These are phyloP conservation scores for Lenzites betulinus DNA, from an alignment of 768 basidiomycete genomes.

Conservation along the genomic window DNA sequence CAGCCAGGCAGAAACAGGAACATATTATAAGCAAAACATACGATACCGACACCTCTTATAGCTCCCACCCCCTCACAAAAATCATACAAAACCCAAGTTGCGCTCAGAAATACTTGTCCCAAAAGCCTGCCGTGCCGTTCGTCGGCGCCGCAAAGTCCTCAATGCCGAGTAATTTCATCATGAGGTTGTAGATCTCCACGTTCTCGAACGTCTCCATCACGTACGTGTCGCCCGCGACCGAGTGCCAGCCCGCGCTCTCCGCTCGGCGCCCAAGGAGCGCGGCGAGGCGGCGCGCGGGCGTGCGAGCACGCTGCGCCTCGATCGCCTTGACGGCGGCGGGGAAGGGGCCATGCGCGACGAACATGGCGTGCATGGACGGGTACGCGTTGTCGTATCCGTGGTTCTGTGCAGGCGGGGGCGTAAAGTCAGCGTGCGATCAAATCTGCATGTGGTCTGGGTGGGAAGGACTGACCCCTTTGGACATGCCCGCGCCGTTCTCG, in stretches of 20 bases:
- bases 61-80: not conserved
- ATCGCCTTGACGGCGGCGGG: conserved; percentile 64
- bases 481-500: conserved; percentile 62
- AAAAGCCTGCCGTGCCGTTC: conserved; percentile 83
- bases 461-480: conserved; percentile 60
- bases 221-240: conserved; percentile 61
- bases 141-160: conserved; percentile 54
- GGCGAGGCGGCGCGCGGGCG: conserved; percentile 22
- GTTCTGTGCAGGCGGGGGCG: conserved; percentile 47
- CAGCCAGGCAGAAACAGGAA: no score
- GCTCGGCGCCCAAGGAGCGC: conserved; percentile 29
- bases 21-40: no score
- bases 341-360: conserved; percentile 92
- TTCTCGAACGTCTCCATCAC: conserved; percentile 85
- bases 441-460: not conserved
- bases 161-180: conserved; percentile 73
- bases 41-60: not conserved
- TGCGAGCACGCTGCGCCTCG: conserved; percentile 37
- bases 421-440: not conserved
- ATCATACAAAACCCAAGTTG: not conserved
- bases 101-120: conserved; percentile 70
- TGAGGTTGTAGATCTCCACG: conserved; percentile 82
- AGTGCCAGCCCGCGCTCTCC: conserved; percentile 61
- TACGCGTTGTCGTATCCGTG: conserved; percentile 90
- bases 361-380: conserved; percentile 82